phyloP scores from a whole-genome alignment of 2,329 filamentous ascomycete genomes.

The Orbilia oligospora region DNA sequence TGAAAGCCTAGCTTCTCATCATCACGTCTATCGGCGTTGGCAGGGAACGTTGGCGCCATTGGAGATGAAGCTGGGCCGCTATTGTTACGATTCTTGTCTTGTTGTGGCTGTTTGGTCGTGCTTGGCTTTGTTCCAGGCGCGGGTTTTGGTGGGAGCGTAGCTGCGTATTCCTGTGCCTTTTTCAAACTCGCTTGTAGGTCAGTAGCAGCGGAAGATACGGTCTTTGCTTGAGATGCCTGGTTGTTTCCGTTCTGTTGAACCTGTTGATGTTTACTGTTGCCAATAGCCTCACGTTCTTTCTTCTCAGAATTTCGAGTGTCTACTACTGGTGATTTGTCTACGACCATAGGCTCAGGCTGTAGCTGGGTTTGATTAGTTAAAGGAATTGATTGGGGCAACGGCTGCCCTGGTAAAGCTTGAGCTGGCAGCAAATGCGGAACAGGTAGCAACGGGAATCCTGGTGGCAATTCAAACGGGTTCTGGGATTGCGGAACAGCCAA shows the following conservation, averaged over 20 bases:
- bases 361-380: conserved; percentile 42
- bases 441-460: conserved; percentile 38
- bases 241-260: conserved; percentile 25
- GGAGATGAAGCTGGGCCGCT: conserved; percentile 10
- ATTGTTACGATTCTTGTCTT: conserved; percentile 47
- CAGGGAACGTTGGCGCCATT: conserved; percentile 1
- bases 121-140: conserved; percentile 33
- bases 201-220: conserved; percentile 25
- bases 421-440: conserved; percentile 38
- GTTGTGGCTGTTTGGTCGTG: conserved; percentile 22
- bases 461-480: conserved; percentile 42
- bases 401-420: conserved; percentile 31
- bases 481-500: conserved; percentile 36
- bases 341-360: conserved; percentile 54
- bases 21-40: conserved; percentile 46
- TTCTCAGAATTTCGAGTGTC: conserved; percentile 40
- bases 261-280: conserved; percentile 34
- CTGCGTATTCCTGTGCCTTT: conserved; percentile 54
- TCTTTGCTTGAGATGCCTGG: background rate
- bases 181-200: conserved; percentile 56
- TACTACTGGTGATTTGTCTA: conserved; percentile 44
- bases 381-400: conserved; percentile 36
- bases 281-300: conserved; percentile 27
- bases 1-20: conserved; percentile 50
- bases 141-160: conserved; percentile 50